Evolutionary conservation across 2,329 filamentous ascomycete genomes (phyloP).

Genomic region (Neophaeococcomyces aloes): DNA sequence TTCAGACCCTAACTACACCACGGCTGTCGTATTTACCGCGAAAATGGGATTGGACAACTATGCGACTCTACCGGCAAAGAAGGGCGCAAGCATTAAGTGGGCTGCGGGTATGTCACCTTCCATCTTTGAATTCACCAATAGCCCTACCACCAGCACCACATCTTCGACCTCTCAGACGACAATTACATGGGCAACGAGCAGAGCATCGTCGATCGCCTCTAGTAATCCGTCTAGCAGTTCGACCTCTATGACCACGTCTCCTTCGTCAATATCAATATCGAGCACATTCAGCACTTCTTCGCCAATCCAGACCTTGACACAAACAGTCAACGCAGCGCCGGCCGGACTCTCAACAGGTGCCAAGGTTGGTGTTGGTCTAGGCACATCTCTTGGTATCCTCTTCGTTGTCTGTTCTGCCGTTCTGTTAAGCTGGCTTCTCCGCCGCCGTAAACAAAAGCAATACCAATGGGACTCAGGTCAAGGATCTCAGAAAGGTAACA

Average conservation of each 20-base stretch:
- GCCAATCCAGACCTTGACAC: too few relatives aligned
- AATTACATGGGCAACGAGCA: too few relatives aligned
- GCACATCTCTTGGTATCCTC: constrained; percentile 7
- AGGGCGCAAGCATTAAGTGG: constrained; percentile 11
- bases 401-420: not conserved
- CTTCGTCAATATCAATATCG: too few relatives aligned
- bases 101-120: not conserved
- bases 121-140: not conserved
- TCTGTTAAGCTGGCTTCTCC: constrained; percentile 8
- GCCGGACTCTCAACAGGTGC: constrained; percentile 10
- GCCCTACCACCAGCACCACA: too few relatives aligned
- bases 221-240: too few relatives aligned
- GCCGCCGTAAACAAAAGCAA: not conserved
- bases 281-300: too few relatives aligned
- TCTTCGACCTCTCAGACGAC: too few relatives aligned
- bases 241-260: too few relatives aligned
- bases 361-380: constrained; percentile 15
- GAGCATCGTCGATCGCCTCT: too few relatives aligned
- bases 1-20: not conserved
- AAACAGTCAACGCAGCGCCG: too few relatives aligned
- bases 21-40: constrained; percentile 14
- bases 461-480: not conserved
- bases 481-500: not conserved
- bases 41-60: constrained; percentile 11
- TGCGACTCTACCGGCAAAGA: constrained; percentile 12